Evolutionary conservation across 495 filamentous ascomycete genomes (phyloP).

Genomic region (Hypomontagnella monticulosa): DNA sequence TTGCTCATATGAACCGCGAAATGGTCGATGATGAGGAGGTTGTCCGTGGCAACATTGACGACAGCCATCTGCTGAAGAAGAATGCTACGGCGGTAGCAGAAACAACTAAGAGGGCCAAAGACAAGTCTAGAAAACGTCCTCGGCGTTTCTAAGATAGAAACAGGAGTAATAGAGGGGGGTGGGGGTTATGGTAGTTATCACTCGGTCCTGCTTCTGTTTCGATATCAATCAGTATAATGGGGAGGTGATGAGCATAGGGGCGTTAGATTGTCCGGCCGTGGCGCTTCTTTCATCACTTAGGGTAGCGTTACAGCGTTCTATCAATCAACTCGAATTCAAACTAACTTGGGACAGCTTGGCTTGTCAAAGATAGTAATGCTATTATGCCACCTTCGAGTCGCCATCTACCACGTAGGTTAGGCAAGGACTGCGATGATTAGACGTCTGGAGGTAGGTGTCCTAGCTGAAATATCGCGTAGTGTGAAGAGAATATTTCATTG

Average conservation of each 20-base stretch:
- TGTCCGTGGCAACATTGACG: slow-evolving; percentile 50
- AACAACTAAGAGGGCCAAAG: slow-evolving; percentile 10
- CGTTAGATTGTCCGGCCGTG: not conserved
- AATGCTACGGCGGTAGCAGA: not conserved
- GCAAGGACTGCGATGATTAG: too few relatives aligned
- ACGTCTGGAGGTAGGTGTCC: too few relatives aligned
- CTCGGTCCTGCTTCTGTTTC: too few relatives aligned
- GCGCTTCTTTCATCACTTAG: slow-evolving; percentile 6
- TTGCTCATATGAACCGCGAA: slow-evolving; percentile 65
- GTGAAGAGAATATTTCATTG: too few relatives aligned
- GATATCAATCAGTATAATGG: not conserved
- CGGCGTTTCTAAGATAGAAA: slow-evolving; percentile 14
- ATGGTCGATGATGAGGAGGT: slow-evolving; percentile 66
- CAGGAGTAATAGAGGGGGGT: too few relatives aligned
- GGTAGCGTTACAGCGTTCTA: slow-evolving; percentile 27
- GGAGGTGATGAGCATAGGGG: not conserved
- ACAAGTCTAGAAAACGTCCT: slow-evolving; percentile 33
- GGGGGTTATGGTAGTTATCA: too few relatives aligned
- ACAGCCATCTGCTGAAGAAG: slow-evolving; percentile 30
- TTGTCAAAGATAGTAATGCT: too few relatives aligned
- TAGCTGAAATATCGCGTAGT: too few relatives aligned
- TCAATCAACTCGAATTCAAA: slow-evolving; percentile 12
- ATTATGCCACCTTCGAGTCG: too few relatives aligned
- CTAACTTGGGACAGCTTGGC: not conserved
- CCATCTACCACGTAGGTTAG: too few relatives aligned